These are phyloP conservation scores for Blastobotrys ciferrii DNA, from an alignment of 1,139 yeast genomes.

Conservation along the genomic window DNA sequence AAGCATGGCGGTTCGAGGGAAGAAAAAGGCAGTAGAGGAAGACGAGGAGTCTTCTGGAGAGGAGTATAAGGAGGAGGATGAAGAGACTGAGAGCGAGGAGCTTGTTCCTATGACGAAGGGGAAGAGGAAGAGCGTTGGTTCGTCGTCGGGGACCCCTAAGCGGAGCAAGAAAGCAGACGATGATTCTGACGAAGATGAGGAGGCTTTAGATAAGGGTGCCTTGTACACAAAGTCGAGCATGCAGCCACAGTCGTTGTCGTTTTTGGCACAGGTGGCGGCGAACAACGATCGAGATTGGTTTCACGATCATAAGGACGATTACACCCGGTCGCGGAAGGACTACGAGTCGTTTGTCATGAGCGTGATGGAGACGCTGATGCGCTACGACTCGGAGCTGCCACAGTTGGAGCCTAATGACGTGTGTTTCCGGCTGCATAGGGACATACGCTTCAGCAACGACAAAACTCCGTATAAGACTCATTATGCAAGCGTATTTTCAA, in stretches of 20 bases:
- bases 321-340: constrained; percentile 24
- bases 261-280: constrained; percentile 18
- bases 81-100: constrained; percentile 11
- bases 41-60: constrained; percentile 1
- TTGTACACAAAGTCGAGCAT: constrained; percentile 13
- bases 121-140: constrained; percentile 2
- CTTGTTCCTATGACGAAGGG: neutral
- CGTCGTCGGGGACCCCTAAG: neutral
- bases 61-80: neutral
- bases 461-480: constrained; percentile 27
- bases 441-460: constrained; percentile 25
- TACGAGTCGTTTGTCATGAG: constrained; percentile 24
- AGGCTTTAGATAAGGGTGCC: neutral
- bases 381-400: constrained; percentile 24
- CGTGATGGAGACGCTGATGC: constrained; percentile 15
- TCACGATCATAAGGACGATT: constrained; percentile 25
- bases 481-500: constrained; percentile 26
- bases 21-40: neutral
- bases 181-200: constrained; percentile 9
- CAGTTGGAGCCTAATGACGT: constrained; percentile 24
- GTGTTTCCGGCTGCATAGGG: constrained; percentile 25
- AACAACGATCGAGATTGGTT: constrained; percentile 30
- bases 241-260: constrained; percentile 26
- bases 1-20: neutral
- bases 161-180: neutral